Percentiles rank a stretch among this genome's conserved stretches.
Evolutionary conservation across 2,329 filamentous ascomycete species (phyloP).

Genomic region (Verticillium longisporum): DNA sequence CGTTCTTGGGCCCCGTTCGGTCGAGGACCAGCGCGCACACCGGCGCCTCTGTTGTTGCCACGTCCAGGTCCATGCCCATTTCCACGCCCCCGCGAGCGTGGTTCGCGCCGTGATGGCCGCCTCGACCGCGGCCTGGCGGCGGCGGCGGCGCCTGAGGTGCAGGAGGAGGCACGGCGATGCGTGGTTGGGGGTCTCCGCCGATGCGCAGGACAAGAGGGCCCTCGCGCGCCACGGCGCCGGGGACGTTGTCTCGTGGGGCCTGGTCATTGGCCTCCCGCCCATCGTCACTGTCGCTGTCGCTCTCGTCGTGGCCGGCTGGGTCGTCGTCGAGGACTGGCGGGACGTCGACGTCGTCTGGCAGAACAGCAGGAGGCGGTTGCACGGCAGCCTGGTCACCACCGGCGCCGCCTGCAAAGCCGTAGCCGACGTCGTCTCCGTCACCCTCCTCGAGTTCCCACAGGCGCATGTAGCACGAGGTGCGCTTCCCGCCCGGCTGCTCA

Average conservation of each 20-base stretch:
- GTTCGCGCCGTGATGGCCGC: constrained; percentile 8
- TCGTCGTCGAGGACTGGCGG: constrained; percentile 18
- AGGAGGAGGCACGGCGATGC: constrained; percentile 19
- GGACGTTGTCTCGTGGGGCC: constrained; percentile 15
- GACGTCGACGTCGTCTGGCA: constrained; percentile 9
- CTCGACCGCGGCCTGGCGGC: constrained; percentile 13
- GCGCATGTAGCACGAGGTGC: constrained; percentile 70
- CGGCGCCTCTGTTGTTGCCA: constrained; percentile 17
- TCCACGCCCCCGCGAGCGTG: constrained; percentile 18
- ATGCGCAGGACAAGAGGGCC: constrained; percentile 51
- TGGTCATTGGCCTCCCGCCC: constrained; percentile 3
- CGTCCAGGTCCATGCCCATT: constrained; percentile 19
- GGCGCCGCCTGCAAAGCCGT: constrained; percentile 34
- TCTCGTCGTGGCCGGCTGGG: constrained; percentile 17
- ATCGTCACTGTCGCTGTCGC: constrained; percentile 3
- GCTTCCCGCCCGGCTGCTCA: constrained; percentile 39
- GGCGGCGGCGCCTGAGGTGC: constrained; percentile 19
- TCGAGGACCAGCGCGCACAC: constrained; percentile 18
- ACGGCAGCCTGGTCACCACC: not conserved
- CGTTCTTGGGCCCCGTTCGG: constrained; percentile 18
- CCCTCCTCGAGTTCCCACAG: constrained; percentile 87
- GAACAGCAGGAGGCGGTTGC: not conserved
- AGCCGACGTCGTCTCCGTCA: constrained; percentile 53
- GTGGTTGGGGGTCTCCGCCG: constrained; percentile 28
- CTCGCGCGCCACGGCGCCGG: constrained; percentile 44